These are phyloP conservation scores for Panaeolus cyanescens DNA, from an alignment of 768 basidiomycete genomes.

Conservation along the genomic window DNA sequence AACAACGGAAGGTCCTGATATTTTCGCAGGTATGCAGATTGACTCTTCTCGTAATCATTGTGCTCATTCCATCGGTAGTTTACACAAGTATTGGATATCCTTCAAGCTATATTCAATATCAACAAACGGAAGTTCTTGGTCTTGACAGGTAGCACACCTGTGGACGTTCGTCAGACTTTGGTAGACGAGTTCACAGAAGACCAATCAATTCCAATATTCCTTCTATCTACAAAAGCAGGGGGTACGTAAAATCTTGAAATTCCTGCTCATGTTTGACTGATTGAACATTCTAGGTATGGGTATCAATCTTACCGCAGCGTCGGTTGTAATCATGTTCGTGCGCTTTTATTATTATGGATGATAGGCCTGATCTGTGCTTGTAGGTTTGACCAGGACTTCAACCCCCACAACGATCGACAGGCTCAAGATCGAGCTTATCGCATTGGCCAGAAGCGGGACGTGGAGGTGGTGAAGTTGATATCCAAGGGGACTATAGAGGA, in stretches of 20 bases:
- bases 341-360: neutral
- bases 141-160: slow-evolving; percentile 91
- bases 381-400: slow-evolving; percentile 98
- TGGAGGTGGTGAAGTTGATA: slow-evolving; percentile 93
- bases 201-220: slow-evolving; percentile 82
- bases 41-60: neutral
- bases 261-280: neutral
- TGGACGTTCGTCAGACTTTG: slow-evolving; percentile 88
- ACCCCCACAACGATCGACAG: slow-evolving; percentile 96
- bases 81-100: slow-evolving; percentile 93
- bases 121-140: slow-evolving; percentile 74
- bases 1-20: slow-evolving; percentile 83
- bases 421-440: slow-evolving; percentile 98
- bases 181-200: slow-evolving; percentile 97
- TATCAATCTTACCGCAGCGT: slow-evolving; percentile 94
- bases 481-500: slow-evolving; percentile 93
- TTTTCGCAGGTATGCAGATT: slow-evolving; percentile 78
- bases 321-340: slow-evolving; percentile 84
- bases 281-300: slow-evolving; percentile 64
- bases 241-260: slow-evolving; percentile 32
- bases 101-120: slow-evolving; percentile 79
- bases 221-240: slow-evolving; percentile 90
- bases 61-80: slow-evolving; percentile 53
- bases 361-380: neutral
- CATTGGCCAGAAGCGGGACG: slow-evolving; percentile 92